Percentiles rank a stretch among this genome's conserved stretches.
Conservation (phyloP, 2,329 filamentous ascomycete species). For the Parafenestella ontariensis region DNA sequence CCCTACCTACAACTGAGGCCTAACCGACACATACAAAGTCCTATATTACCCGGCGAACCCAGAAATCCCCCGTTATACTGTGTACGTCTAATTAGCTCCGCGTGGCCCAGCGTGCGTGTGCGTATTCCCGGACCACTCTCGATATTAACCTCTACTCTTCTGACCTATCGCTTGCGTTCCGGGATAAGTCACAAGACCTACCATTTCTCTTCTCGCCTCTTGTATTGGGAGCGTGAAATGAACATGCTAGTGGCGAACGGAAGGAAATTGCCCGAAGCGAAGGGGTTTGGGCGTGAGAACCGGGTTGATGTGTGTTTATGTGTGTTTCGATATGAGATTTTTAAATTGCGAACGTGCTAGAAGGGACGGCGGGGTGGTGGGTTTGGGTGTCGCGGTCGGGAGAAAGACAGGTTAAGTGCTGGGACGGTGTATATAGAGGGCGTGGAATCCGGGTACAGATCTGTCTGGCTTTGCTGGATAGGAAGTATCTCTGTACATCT, state of each 20-base stretch:
- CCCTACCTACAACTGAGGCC: too few relatives aligned
- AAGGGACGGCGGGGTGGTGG: slow-evolving; percentile 3
- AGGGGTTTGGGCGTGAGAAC: slow-evolving; percentile 6
- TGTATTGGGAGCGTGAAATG: not conserved
- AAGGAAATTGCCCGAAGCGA: not conserved
- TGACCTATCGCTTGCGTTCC: slow-evolving; percentile 10
- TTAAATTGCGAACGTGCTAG: slow-evolving; percentile 8
- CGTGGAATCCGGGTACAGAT: slow-evolving; percentile 10
- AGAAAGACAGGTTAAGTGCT: not conserved
- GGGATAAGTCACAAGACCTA: slow-evolving; percentile 13
- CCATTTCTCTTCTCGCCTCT: slow-evolving; percentile 2
- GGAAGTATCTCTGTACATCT: slow-evolving; percentile 7
- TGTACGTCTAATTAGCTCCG: too few relatives aligned
- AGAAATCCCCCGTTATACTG: too few relatives aligned
- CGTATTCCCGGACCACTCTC: not conserved
- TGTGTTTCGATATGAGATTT: slow-evolving; percentile 8
- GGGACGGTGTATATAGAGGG: slow-evolving; percentile 8
- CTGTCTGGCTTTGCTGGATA: slow-evolving; percentile 2
- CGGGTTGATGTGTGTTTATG: slow-evolving; percentile 3
- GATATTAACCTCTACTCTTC: slow-evolving; percentile 7
- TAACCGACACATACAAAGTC: too few relatives aligned
- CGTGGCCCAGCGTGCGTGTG: too few relatives aligned
- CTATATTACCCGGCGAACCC: too few relatives aligned
- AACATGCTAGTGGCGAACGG: not conserved
- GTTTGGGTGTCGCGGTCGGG: not conserved